phyloP scores from a whole-genome alignment of 169 alveolate genomes.

The Plasmodium knowlesi region DNA sequence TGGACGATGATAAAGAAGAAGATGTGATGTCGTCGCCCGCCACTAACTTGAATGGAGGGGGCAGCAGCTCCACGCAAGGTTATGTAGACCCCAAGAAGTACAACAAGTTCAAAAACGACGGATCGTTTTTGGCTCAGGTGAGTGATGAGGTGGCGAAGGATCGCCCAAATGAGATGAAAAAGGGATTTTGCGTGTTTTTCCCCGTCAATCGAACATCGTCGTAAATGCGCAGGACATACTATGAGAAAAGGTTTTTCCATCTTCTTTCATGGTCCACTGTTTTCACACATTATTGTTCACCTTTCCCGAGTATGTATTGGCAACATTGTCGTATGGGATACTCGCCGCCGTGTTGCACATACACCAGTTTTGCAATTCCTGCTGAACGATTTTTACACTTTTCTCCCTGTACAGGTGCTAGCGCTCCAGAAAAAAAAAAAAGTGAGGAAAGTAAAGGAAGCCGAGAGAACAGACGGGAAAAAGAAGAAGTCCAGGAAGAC shows the following conservation, averaged over 20 bases:
- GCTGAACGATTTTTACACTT: not conserved
- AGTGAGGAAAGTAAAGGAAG: constrained; percentile 23
- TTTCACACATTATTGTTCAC: not conserved
- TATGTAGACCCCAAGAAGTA: constrained; percentile 59
- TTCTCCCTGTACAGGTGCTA: constrained; percentile 9
- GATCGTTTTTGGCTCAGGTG: constrained; percentile 56
- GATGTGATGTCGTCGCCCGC: not conserved
- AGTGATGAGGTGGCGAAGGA: not conserved
- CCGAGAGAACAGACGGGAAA: not conserved
- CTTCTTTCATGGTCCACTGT: not conserved
- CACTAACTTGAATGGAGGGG: not conserved
- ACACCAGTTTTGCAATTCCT: not conserved
- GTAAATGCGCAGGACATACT: not conserved
- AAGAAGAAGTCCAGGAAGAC: constrained; percentile 25
- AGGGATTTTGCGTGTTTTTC: too few species aligned
- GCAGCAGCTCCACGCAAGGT: not conserved
- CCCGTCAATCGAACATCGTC: not conserved
- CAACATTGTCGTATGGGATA: not conserved
- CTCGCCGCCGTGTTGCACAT: not conserved
- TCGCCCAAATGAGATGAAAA: not conserved
- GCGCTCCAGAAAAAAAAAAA: constrained; percentile 62
- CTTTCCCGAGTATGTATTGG: not conserved
- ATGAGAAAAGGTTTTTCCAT: not conserved
- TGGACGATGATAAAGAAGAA: not conserved
- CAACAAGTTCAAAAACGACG: constrained; percentile 62